Evolutionary conservation across 2,329 filamentous ascomycete species (phyloP).

Genomic region (Exophiala aquamarina): DNA sequence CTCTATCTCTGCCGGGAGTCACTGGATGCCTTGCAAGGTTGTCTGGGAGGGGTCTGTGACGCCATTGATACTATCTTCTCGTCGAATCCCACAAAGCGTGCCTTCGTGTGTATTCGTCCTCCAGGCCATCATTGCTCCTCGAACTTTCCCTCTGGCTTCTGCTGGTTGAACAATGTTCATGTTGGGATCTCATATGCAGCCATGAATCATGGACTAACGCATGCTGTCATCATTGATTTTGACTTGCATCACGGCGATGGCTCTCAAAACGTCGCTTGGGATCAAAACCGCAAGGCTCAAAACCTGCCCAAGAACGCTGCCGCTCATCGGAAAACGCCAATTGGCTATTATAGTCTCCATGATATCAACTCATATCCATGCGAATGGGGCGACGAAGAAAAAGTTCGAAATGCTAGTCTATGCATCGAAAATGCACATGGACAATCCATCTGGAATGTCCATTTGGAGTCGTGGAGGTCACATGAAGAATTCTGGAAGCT

Average conservation of each 20-base stretch:
- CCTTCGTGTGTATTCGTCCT: constrained; percentile 89
- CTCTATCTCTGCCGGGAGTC: constrained; percentile 89
- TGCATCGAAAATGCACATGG: constrained; percentile 94
- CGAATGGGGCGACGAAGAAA: constrained; percentile 88
- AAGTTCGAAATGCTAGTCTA: constrained; percentile 88
- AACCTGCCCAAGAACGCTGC: constrained; percentile 68
- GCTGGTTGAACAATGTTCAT: constrained; percentile 98
- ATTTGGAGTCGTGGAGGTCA: constrained; percentile 82
- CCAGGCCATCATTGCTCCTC: constrained; percentile 95
- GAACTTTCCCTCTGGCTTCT: constrained; percentile 88
- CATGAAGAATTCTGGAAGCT: constrained; percentile 84
- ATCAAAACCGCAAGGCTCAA: constrained; percentile 72
- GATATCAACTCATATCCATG: constrained; percentile 99
- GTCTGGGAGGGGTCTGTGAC: constrained; percentile 88
- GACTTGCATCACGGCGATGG: constrained; percentile 92
- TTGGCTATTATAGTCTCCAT: constrained; percentile 95
- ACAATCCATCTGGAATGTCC: constrained; percentile 94
- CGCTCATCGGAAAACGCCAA: constrained; percentile 76
- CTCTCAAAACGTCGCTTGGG: constrained; percentile 93
- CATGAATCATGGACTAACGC: constrained; percentile 79
- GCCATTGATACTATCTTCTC: constrained; percentile 83
- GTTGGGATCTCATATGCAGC: constrained; percentile 92
- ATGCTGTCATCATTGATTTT: constrained; percentile 91
- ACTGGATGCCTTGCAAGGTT: constrained; percentile 81
- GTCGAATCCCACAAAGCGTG: constrained; percentile 59